Evolutionary conservation across 2,329 filamentous ascomycete genomes (phyloP), one percentile per base, ranked within the genome.

Genomic region (Fonsecaea pugnacius): DNA sequence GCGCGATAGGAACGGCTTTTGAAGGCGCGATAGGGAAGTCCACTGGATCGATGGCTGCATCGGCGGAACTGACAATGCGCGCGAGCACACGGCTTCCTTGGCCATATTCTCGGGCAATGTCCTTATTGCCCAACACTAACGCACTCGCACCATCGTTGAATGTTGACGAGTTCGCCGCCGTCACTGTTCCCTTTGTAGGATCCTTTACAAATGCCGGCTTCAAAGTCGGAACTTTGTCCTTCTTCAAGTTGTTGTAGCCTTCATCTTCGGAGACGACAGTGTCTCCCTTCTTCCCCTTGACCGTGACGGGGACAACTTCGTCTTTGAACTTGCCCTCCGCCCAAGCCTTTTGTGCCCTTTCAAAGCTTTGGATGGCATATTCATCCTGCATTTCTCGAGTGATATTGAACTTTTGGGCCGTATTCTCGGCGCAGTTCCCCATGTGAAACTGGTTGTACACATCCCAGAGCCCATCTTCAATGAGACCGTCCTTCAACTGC

Each of bases 401-500:
- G 68, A 99, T 85, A 0, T 85, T 81, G 77, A 91, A 85, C 72
- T 93, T 94, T 83, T 96, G 96, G 54, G 91, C 95, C 1, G 94
- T 97, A 70, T 89, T 91, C 81, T 99, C 95, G 16, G 93, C 93
- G 75, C 95, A 99, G 72, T 95, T 92, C 50, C 95, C 95, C 95
- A 99, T 99, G 79, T 98, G 95, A 73, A 97, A 90, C 75, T 96
- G 87, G 76, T 96, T 92, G 78, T 97, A 99, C 14, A 96, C 94
- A 75, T 99, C 95, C 82, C 92, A 96, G 66, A 99, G 80, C 0
- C 95, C 95, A 74, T 99, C 95, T 77, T 95, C 95, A 75, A 98
- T 90, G 72, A 99, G 79, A 0, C 94, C 95, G 73, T 99, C 95
- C 77, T 96, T 90, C 78, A 96, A 81, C 78, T 90, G 90, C 71